Conservation (phyloP, 129 eudicot species). For the Tagetes erecta region DNA sequence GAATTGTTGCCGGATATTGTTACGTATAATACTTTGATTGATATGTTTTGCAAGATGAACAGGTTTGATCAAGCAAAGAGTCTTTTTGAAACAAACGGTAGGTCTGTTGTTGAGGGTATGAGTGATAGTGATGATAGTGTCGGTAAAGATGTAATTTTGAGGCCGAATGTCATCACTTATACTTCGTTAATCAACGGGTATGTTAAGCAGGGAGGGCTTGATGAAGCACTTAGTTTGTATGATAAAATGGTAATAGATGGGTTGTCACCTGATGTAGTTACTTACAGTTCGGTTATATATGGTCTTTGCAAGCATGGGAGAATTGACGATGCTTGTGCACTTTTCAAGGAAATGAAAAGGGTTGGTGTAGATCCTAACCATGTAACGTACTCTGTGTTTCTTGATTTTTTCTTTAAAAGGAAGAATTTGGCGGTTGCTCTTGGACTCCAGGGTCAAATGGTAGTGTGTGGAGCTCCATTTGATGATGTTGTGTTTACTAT, state of each 20-base stretch:
- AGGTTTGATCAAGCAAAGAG: conserved; percentile 55
- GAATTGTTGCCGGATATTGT: conserved; percentile 57
- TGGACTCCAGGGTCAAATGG: conserved; percentile 71
- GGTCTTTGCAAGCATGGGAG: conserved; percentile 67
- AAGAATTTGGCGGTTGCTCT: conserved; percentile 40
- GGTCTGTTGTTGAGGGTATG: not conserved
- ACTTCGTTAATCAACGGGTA: conserved; percentile 60
- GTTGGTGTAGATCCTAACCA: conserved; percentile 75
- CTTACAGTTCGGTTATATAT: conserved; percentile 55
- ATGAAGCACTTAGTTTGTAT: conserved; percentile 55
- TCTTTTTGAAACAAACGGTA: conserved; percentile 34
- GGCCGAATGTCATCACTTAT: conserved; percentile 62
- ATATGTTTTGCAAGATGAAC: conserved; percentile 61
- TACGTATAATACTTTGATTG: conserved; percentile 73
- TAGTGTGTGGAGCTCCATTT: conserved; percentile 68
- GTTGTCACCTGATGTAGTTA: conserved; percentile 65
- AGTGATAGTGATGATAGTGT: conserved; percentile 17
- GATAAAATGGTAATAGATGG: conserved; percentile 60
- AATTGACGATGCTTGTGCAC: conserved; percentile 54
- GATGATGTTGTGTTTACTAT: conserved; percentile 69
- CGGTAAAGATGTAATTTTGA: conserved; percentile 19
- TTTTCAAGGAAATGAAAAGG: conserved; percentile 64
- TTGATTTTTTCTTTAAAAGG: conserved; percentile 52
- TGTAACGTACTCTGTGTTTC: conserved; percentile 56
- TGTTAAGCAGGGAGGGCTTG: conserved; percentile 31